These are phyloP conservation scores for Arthrobotrys pseudoclavata DNA, from an alignment of 2,329 filamentous ascomycete species.

Conservation along the genomic window DNA sequence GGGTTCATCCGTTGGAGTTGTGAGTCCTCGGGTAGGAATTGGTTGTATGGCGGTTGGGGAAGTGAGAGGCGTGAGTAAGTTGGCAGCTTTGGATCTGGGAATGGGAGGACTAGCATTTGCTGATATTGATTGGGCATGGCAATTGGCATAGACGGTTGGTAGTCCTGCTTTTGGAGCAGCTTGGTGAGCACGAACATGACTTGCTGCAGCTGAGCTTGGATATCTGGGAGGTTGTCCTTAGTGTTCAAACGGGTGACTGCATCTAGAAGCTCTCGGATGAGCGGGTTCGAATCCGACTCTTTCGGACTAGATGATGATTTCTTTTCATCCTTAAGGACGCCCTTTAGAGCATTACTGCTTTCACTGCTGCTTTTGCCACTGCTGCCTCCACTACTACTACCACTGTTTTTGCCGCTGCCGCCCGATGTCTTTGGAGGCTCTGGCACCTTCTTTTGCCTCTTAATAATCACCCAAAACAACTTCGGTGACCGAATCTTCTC, in stretches of 20 bases:
- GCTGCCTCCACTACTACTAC: too few species aligned
- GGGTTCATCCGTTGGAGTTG: slow-evolving; percentile 34
- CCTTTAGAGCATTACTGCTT: slow-evolving; percentile 3
- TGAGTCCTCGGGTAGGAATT: slow-evolving; percentile 14
- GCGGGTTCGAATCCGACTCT: not conserved
- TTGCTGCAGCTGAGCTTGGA: slow-evolving; percentile 31
- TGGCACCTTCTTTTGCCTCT: slow-evolving; percentile 26
- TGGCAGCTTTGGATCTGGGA: slow-evolving; percentile 12
- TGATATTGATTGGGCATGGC: not conserved
- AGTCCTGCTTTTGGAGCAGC: slow-evolving; percentile 20
- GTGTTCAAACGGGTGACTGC: slow-evolving; percentile 36
- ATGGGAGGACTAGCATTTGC: slow-evolving; percentile 2
- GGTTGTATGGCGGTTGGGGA: slow-evolving; percentile 26
- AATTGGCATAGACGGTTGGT: not conserved
- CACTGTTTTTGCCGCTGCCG: too few species aligned
- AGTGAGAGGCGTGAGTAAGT: not conserved
- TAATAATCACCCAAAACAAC: slow-evolving; percentile 40
- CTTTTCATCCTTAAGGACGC: slow-evolving; percentile 36
- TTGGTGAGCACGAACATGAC: slow-evolving; percentile 4
- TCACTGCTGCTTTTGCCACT: not conserved
- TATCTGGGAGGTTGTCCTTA: slow-evolving; percentile 20
- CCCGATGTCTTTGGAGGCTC: not conserved
- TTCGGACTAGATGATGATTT: slow-evolving; percentile 10
- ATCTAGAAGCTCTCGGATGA: slow-evolving; percentile 11
- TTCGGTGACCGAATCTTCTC: slow-evolving; percentile 3